Evolutionary conservation across 306 rosid genomes (phyloP), one percentile per base, ranked within the genome.

Genomic region (Lathyrus sativus): DNA sequence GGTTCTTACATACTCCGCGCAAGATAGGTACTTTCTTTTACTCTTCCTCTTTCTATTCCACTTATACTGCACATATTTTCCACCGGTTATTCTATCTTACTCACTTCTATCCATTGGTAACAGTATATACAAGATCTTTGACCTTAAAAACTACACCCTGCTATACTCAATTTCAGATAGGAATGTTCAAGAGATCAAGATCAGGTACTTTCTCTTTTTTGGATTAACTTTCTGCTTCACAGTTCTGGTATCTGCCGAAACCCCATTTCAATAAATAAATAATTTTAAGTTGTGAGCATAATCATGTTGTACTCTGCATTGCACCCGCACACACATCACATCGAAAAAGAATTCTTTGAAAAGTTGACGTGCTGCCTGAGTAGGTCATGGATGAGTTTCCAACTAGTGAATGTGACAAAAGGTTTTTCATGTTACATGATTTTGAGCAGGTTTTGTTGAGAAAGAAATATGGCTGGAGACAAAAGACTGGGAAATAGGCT

Each of bases 121-220:
- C 92, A 91, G 97, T 60, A 76, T 91, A 86, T 91, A 91, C 89
- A 91, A 91, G 84, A 93, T 91, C 75, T 91, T 91, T 65, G 97
- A 91, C 73, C 87, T 91, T 70, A 91, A 88, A 79, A 91, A 91
- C 88, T 91, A 91, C 46, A 85, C 88, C 14, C 80, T 91, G 97
- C 83, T 91, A 33, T 91, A 91, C 87, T 86, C 97, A 10, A 91
- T 91, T 71, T 83, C 93, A 10, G 97, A 91, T 81, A 86, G 82
- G 72, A 70, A 85, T 72, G 93, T 91, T 54, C 97, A 91, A 65
- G 97, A 91, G 77, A 91, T 91, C 74, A 91, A 91, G 74, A 91
- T 91, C 74, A 88, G 97, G 97, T 91, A 80, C 66, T 11, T 49
- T 55, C 55, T 59, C 35, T 4, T 43, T 31, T 76, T 10, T 9